Evolutionary conservation across 2,329 filamentous ascomycete species (phyloP), one percentile per base, ranked within the genome.

Genomic region (Hortaea werneckii): DNA sequence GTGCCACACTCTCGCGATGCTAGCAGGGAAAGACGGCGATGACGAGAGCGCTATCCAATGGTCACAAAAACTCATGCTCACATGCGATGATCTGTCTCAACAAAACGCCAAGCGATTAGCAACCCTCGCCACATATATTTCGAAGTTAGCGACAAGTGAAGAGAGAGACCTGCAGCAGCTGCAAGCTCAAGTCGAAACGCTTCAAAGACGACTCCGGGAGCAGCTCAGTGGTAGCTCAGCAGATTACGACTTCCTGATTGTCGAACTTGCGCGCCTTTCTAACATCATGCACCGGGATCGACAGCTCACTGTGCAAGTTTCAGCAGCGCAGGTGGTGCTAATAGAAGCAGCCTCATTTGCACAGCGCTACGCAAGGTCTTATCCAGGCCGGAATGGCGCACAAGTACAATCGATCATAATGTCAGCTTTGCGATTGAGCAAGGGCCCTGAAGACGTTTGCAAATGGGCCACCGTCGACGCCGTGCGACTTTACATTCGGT

Each of bases 401-500:
- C 41, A 47, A 6, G 50, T 52, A 5, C 42, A 45, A n/a, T 37
- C 47, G 8, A 54, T 62, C 34, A 43, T 61, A 5, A 41, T 52
- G 11, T 29, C 29, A 12, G 56, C 55, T 2, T 27, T 62, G 1
- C 35, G 47, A 9, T 26, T 29, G 7, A 52, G 49, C 38, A 52
- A 45, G 30, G 46, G 48, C 7, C 43, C 49, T 27, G 56, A 61
- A 9, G 48, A 54, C 3, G 27, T 57, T 4, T 30, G 50, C 12
- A 49, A 49, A 5, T 63, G 59, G 59, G 44, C 59, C 35, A 70
- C 84, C 5, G 68, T 73, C 42, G 72, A 76, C 11, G 76, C 86
- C n/a, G 75, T 82, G 46, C 73, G 76, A 11, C 74, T 74, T 44
- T 71, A 83, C 55, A 69, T 85, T 5, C 73, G 77, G 27, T 72